Evolutionary conservation across 345 rosid genomes (phyloP).

Genomic region (Acer saccharum): DNA sequence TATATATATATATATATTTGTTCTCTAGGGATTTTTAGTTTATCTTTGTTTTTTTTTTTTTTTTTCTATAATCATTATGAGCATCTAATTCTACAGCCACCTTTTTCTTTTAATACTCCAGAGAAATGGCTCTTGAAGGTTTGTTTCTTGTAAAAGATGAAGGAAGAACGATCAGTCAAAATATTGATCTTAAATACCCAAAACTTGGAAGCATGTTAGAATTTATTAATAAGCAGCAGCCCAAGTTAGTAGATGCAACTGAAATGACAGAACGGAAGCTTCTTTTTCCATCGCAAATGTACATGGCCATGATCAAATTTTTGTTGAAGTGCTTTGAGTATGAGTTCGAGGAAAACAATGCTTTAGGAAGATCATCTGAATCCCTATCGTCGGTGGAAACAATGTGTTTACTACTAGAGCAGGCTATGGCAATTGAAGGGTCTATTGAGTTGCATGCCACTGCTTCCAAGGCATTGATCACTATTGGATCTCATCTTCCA

Average conservation of each 20-base stretch:
- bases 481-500: slow-evolving; percentile 76
- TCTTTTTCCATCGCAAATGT: slow-evolving; percentile 74
- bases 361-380: slow-evolving; percentile 53
- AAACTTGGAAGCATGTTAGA: slow-evolving; percentile 70
- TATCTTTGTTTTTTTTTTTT: slow-evolving; percentile 9
- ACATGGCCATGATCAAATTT: slow-evolving; percentile 74
- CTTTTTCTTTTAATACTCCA: slow-evolving; percentile 25
- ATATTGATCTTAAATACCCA: slow-evolving; percentile 59
- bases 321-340: slow-evolving; percentile 84
- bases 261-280: slow-evolving; percentile 77
- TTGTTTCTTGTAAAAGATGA: slow-evolving; percentile 65
- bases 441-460: slow-evolving; percentile 84
- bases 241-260: slow-evolving; percentile 62
- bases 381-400: slow-evolving; percentile 63
- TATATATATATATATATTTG: neutral
- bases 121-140: slow-evolving; percentile 94
- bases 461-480: slow-evolving; percentile 74
- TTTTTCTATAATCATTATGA: slow-evolving; percentile 13
- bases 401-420: slow-evolving; percentile 79
- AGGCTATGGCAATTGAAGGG: slow-evolving; percentile 84
- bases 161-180: slow-evolving; percentile 40
- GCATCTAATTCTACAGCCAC: neutral
- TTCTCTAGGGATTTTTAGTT: neutral
- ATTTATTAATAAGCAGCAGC: slow-evolving; percentile 77
- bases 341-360: slow-evolving; percentile 60